phyloP scores from a whole-genome alignment of 2,329 filamentous ascomycete species.

The Fusarium protoensiforme region DNA sequence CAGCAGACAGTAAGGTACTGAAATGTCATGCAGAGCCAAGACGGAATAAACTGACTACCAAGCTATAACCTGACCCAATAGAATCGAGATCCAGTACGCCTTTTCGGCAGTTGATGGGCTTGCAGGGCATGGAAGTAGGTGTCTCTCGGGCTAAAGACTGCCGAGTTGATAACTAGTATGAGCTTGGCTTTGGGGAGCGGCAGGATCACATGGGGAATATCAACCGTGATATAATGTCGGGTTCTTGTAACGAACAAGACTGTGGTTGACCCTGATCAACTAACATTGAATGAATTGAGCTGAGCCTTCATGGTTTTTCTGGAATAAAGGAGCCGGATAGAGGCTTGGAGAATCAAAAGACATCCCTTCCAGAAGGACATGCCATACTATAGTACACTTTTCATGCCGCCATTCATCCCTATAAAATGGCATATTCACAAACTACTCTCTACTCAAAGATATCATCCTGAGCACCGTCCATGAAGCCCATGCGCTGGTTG shows the following conservation, averaged over 20 bases:
- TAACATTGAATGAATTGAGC: too few species aligned
- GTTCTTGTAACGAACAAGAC: background rate
- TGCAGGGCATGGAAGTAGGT: too few species aligned
- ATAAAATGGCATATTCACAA: too few species aligned
- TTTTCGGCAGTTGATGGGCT: background rate
- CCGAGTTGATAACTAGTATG: background rate
- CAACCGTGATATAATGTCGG: accelerated
- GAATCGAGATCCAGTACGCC: background rate
- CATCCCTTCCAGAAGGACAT: constrained; percentile 16
- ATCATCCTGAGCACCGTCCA: constrained; percentile 47
- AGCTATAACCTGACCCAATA: background rate
- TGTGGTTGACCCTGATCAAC: too few species aligned
- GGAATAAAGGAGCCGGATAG: background rate
- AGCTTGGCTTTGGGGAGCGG: background rate
- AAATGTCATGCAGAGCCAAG: background rate
- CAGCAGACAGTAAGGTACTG: background rate
- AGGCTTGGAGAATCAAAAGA: background rate
- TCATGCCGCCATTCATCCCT: too few species aligned
- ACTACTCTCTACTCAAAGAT: constrained; percentile 44
- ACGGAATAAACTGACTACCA: background rate
- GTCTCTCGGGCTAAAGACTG: background rate
- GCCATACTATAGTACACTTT: constrained; percentile 3
- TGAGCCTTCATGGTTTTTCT: background rate
- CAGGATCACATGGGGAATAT: background rate
- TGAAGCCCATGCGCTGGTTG: constrained; percentile 49